These are phyloP conservation scores for Aspergillus versicolor DNA, from an alignment of 2,329 filamentous ascomycete species.

Conservation along the genomic window DNA sequence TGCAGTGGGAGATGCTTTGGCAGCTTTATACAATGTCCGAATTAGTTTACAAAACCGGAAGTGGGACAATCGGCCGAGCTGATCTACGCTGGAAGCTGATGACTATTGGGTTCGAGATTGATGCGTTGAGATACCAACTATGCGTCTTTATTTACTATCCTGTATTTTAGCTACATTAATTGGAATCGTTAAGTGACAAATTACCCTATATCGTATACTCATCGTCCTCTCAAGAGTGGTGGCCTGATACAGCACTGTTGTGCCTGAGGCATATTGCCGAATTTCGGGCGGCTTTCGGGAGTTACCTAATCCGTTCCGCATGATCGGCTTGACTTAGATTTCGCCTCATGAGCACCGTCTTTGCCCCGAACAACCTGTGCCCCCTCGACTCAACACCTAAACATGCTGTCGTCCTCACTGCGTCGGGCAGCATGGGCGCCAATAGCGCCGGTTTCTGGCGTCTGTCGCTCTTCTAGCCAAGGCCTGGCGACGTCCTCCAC, in stretches of 20 bases:
- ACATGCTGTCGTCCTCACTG: constrained; percentile 48
- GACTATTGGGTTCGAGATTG: neutral
- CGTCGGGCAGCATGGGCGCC: constrained; percentile 45
- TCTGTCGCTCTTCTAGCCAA: constrained; percentile 31
- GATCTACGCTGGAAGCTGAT: neutral
- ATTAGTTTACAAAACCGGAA: neutral
- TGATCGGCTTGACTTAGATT: constrained; percentile 37
- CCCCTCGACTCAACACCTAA: constrained; percentile 22
- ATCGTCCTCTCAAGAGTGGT: neutral
- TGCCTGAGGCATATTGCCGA: constrained; percentile 24
- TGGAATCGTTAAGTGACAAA: neutral
- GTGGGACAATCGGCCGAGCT: neutral
- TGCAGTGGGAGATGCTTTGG: neutral
- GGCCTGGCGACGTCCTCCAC: constrained; percentile 32
- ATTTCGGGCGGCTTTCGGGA: neutral
- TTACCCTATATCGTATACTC: neutral
- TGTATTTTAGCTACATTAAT: constrained; percentile 8
- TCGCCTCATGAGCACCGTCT: constrained; percentile 30
- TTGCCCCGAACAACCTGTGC: constrained; percentile 27
- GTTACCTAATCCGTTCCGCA: constrained; percentile 33
- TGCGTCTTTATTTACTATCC: neutral
- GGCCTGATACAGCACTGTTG: constrained; percentile 1
- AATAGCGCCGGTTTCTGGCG: constrained; percentile 31
- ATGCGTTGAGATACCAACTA: constrained; percentile 5
- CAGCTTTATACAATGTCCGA: neutral